Evolutionary conservation across 1,284 basidiomycete genomes (phyloP), one percentile per base, ranked within the genome.

Genomic region (Apiotrichum domesticum): DNA sequence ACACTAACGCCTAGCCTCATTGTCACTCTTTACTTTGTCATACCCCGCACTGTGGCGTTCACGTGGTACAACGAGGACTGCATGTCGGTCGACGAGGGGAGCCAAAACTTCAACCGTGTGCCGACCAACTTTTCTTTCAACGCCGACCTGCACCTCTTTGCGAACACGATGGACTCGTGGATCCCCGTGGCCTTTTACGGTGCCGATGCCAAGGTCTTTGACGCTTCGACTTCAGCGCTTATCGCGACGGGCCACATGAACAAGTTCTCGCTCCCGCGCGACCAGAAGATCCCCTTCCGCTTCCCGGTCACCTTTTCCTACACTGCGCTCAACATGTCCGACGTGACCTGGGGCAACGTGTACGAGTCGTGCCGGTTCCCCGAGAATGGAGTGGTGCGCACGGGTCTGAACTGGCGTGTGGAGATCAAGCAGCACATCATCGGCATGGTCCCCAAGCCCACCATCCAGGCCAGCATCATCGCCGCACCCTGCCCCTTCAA

Each of bases 121-220:
- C 89, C 89, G 0, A 84, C 90, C 50, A 93, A 93, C 74, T 94
- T 92, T 74, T 84, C 86, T 15, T 94, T 93, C 79, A 80, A 86
- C 2, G 88, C 85, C 1, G 78, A 81, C 49, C 83, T 88, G 21
- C 80, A 85, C 46, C 78, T 94, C 8, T 81, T 88, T 66, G 74
- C 88, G 46, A 82, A 91, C 75, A 90, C 88, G 4, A 78, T 78
- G 13, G 76, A 74, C 64, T 90, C 86, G 63, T 87, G 83, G 69
- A 78, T 93, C 8, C 89, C 90, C 3, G 72, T 91, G 42, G 83
- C 81, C 40, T 85, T 92, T 77, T 82, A 78, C 44, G 78, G 81
- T 58, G 79, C 93, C 47, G 75, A 80, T 52, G 89, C 87, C 0
- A 70, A 68, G 8, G 49, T 77, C 3, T 69, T 69, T 58, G 88